Evolutionary conservation across 2,329 filamentous ascomycete species (phyloP).

Genomic region (Spiromastix sp.): DNA sequence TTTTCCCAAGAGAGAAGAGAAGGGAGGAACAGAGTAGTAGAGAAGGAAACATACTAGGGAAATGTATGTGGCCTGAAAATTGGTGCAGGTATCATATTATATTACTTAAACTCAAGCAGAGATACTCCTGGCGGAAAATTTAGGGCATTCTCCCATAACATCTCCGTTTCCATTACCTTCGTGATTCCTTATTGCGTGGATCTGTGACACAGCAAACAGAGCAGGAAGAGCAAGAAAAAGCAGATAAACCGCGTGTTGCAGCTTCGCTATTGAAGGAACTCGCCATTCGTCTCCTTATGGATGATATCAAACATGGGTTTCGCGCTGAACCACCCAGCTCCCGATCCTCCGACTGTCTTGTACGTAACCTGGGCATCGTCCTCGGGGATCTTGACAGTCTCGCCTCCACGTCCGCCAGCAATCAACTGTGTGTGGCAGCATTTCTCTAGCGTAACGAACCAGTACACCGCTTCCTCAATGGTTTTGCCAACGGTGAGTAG

Average conservation of each 20-base stretch:
- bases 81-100: neutral
- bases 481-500: conserved; percentile 40
- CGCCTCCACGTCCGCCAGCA: conserved; percentile 46
- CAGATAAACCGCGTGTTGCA: neutral
- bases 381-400: conserved; percentile 57
- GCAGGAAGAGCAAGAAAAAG: neutral
- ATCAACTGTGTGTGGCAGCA: conserved; percentile 44
- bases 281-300: conserved; percentile 48
- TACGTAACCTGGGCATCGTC: conserved; percentile 60
- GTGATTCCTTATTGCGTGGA: neutral
- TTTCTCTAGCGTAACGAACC: conserved; percentile 45
- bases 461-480: conserved; percentile 43
- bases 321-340: conserved; percentile 59
- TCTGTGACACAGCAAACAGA: neutral
- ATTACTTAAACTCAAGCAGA: neutral
- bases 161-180: neutral
- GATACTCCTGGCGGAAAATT: neutral
- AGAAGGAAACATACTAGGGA: too few relatives aligned
- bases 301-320: conserved; percentile 63
- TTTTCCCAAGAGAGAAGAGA: neutral
- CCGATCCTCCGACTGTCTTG: conserved; percentile 51
- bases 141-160: neutral
- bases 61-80: neutral
- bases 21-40: too few relatives aligned
- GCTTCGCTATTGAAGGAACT: conserved; percentile 38